These are phyloP conservation scores for Bocquillonia castaneifolia DNA, from an alignment of 441 rosid genomes.

Conservation along the genomic window DNA sequence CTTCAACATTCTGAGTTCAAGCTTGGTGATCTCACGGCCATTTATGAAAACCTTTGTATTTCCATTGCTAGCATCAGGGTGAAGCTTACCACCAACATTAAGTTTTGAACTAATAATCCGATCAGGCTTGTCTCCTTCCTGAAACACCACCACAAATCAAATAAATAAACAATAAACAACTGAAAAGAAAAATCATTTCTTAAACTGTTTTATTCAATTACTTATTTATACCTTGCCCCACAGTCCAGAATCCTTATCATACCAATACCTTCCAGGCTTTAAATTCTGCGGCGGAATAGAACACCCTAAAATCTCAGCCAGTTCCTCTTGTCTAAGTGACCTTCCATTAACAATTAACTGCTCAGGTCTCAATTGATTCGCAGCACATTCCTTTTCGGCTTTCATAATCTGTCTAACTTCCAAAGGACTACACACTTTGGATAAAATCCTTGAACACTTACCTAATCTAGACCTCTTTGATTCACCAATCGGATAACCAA, in stretches of 20 bases:
- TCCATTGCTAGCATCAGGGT: conserved; percentile 44
- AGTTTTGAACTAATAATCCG: conserved; percentile 49
- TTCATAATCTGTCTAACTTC: conserved; percentile 51
- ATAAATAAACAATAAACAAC: neutral
- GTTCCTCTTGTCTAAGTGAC: conserved; percentile 42
- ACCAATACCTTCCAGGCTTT: conserved; percentile 62
- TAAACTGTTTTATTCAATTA: neutral
- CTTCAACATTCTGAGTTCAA: conserved; percentile 41
- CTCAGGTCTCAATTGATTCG: conserved; percentile 52
- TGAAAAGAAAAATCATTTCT: neutral
- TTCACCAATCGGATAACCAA: conserved; percentile 45
- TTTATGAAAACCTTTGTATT: conserved; percentile 49
- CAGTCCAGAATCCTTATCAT: conserved; percentile 56
- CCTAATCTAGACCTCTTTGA: conserved; percentile 38
- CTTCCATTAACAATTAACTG: conserved; percentile 49
- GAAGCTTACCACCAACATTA: conserved; percentile 48
- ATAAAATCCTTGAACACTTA: conserved; percentile 42
- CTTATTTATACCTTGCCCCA: conserved; percentile 51
- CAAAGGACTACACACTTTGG: conserved; percentile 36
- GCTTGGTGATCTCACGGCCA: conserved; percentile 55
- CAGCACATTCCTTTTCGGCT: conserved; percentile 51
- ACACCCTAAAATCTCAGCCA: conserved; percentile 47
- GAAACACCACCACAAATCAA: conserved; percentile 19
- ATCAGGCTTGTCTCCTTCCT: conserved; percentile 63
- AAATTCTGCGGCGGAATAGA: conserved; percentile 43